Evolutionary conservation across 345 rosid genomes (phyloP).

Genomic region (Salix exigua): DNA sequence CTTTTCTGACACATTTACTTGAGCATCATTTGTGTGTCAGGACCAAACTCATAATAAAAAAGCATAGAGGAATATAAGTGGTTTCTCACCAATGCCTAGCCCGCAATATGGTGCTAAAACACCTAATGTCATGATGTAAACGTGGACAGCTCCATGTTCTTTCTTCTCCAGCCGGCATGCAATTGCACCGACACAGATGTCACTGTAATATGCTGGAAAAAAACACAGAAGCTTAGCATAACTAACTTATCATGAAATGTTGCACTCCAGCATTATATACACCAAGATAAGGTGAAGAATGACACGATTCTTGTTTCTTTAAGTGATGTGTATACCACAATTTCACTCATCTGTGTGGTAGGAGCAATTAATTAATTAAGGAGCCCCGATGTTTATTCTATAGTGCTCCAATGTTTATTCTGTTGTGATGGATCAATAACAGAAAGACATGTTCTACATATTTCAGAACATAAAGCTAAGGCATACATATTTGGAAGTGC

Average conservation of each 20-base stretch:
- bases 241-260: background rate
- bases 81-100: slow-evolving; percentile 74
- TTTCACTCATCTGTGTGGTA: background rate
- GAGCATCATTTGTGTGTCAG: background rate
- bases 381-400: too few species aligned
- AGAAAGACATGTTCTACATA: background rate
- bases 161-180: slow-evolving; percentile 95
- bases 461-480: background rate
- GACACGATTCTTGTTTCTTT: background rate
- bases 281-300: background rate
- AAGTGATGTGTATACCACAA: background rate
- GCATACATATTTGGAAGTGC: background rate
- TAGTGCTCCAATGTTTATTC: background rate
- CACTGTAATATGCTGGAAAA: slow-evolving; percentile 78
- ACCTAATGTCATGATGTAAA: slow-evolving; percentile 96
- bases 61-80: background rate
- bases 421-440: background rate
- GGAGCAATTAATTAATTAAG: too few species aligned
- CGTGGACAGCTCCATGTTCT: slow-evolving; percentile 65
- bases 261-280: background rate
- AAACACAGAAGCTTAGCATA: slow-evolving; percentile 10
- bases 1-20: background rate
- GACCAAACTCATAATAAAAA: background rate
- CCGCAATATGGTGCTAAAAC: slow-evolving; percentile 97
- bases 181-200: slow-evolving; percentile 92